Evolutionary conservation across 805 yeast species (phyloP).

Genomic region (Ogataea minuta): DNA sequence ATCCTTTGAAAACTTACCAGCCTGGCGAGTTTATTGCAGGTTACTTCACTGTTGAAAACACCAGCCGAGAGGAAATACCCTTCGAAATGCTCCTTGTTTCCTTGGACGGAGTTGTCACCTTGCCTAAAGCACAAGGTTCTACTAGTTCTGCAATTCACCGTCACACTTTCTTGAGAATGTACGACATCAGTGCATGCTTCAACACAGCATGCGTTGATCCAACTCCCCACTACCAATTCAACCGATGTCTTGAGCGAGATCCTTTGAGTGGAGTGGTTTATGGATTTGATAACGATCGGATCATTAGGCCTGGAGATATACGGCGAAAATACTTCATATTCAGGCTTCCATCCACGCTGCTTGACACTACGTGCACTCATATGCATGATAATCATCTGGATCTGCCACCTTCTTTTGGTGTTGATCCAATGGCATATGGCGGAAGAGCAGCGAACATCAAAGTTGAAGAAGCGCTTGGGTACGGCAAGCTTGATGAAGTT

Average conservation of each 20-base stretch:
- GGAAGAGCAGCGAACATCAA: conserved; percentile 27
- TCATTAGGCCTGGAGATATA: conserved; percentile 43
- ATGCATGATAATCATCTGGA: conserved; percentile 34
- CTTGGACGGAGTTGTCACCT: conserved; percentile 48
- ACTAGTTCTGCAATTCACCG: conserved; percentile 11
- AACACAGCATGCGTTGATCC: conserved; percentile 35
- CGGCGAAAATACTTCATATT: conserved; percentile 59
- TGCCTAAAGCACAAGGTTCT: conserved; percentile 10
- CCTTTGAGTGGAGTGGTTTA: conserved; percentile 27
- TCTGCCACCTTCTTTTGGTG: conserved; percentile 43
- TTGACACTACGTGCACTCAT: conserved; percentile 53
- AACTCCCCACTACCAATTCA: background rate
- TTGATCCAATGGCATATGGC: conserved; percentile 28
- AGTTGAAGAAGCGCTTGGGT: conserved; percentile 45
- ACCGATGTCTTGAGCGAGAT: conserved; percentile 10
- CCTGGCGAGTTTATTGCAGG: conserved; percentile 72
- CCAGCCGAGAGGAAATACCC: conserved; percentile 39
- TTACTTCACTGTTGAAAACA: conserved; percentile 44
- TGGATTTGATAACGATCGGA: conserved; percentile 45
- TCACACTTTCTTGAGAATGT: conserved; percentile 44
- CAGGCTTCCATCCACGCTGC: conserved; percentile 48
- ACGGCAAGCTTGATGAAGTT: conserved; percentile 47
- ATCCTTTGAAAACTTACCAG: conserved; percentile 50
- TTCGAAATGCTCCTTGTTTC: conserved; percentile 64
- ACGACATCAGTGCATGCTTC: conserved; percentile 53